A percentile compares a stretch with the other conserved stretches of the same genome.
Evolutionary conservation across 495 filamentous ascomycete genomes (phyloP).

Genomic region (Aspergillus carlsbadensis): DNA sequence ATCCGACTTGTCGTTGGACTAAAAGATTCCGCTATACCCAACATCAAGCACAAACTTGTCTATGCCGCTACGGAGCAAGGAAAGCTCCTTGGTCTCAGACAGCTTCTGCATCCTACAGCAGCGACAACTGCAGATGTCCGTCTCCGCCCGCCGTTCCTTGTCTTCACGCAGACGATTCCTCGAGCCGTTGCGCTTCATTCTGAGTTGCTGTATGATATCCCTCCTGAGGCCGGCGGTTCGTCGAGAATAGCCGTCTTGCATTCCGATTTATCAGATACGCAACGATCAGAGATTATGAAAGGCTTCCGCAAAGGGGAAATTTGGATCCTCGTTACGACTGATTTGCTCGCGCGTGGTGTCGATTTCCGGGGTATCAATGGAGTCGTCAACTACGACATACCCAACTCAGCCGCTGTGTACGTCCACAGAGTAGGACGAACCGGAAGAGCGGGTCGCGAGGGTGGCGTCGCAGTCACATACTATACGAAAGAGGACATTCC

Average conservation of each 20-base stretch:
- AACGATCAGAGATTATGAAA: slow-evolving; percentile 77
- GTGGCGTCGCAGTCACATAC: slow-evolving; percentile 88
- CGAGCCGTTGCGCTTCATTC: slow-evolving; percentile 82
- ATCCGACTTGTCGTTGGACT: slow-evolving; percentile 88
- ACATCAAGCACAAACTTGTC: slow-evolving; percentile 81
- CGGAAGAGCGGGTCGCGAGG: slow-evolving; percentile 80
- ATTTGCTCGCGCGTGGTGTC: slow-evolving; percentile 84
- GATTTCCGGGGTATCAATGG: slow-evolving; percentile 91
- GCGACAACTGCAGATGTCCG: slow-evolving; percentile 55
- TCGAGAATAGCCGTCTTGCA: slow-evolving; percentile 88
- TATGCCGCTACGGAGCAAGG: slow-evolving; percentile 92
- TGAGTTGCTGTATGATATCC: slow-evolving; percentile 94
- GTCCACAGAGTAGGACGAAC: slow-evolving; percentile 93
- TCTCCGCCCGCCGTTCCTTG: slow-evolving; percentile 82
- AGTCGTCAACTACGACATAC: slow-evolving; percentile 96
- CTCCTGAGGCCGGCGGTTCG: slow-evolving; percentile 79
- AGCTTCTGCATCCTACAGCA: slow-evolving; percentile 80
- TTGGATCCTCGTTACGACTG: slow-evolving; percentile 95
- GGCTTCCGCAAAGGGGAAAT: slow-evolving; percentile 89
- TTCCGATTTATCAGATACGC: slow-evolving; percentile 74
- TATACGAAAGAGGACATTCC: slow-evolving; percentile 94
- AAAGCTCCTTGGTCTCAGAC: slow-evolving; percentile 87
- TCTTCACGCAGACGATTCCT: slow-evolving; percentile 93
- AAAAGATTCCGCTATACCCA: slow-evolving; percentile 92
- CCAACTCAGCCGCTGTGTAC: slow-evolving; percentile 81